phyloP scores from a whole-genome alignment of 257 asterid species.

The Nicotiana sylvestris region DNA sequence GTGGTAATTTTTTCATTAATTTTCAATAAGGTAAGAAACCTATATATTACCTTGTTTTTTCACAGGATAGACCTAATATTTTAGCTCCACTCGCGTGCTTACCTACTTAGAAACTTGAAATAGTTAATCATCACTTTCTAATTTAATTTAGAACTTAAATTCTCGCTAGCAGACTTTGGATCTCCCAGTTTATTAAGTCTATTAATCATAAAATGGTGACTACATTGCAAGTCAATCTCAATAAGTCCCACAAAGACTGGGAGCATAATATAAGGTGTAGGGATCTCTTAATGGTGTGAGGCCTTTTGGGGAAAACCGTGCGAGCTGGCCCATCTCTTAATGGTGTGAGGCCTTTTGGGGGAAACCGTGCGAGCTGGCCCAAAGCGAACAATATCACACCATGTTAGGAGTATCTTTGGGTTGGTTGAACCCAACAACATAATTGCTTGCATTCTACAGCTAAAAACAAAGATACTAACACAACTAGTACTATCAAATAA shows the following conservation, averaged over 20 bases:
- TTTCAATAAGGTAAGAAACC: background rate
- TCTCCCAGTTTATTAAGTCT: background rate
- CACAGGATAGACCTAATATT: conserved; percentile 2
- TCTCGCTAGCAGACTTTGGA: background rate
- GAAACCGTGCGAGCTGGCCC: no score
- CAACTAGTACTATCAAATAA: background rate
- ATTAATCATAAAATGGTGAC: background rate
- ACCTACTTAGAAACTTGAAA: conserved; percentile 2
- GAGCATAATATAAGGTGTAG: no score
- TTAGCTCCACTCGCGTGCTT: background rate
- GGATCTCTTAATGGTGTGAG: no score
- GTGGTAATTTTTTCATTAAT: background rate
- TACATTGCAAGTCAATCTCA: background rate
- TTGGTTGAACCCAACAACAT: background rate
- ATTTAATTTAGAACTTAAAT: background rate
- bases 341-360: no score
- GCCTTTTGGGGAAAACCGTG: no score
- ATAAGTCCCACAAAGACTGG: no score
- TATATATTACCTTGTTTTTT: background rate
- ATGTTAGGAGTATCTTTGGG: no score
- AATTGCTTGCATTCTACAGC: background rate
- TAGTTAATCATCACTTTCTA: background rate
- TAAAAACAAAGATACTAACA: no score
- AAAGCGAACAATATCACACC: no score
- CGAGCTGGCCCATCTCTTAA: no score